Percentiles rank a stretch among this genome's conserved stretches.
These are phyloP conservation scores for Fragilariopsis cylindrus DNA, from an alignment of 108 stramenopile species.

Conservation along the genomic window DNA sequence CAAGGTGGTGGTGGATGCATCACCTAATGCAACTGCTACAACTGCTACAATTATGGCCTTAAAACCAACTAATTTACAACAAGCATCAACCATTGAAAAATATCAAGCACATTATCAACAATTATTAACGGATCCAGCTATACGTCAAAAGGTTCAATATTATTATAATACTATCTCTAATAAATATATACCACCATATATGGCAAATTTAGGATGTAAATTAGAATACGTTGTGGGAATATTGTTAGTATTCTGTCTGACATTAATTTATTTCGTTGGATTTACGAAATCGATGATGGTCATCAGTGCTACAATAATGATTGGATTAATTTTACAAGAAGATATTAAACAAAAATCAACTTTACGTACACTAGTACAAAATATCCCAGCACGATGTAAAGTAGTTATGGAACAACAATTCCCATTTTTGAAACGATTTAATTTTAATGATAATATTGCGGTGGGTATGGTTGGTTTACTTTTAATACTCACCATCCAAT, in stretches of 20 bases:
- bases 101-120: conserved; percentile 38
- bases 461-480: conserved; percentile 24
- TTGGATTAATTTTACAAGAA: not conserved
- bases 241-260: conserved; percentile 12
- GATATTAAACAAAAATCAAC: not conserved
- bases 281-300: conserved; percentile 45
- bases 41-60: conserved; percentile 38
- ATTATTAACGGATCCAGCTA: conserved; percentile 40
- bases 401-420: conserved; percentile 26
- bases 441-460: conserved; percentile 25
- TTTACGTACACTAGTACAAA: not conserved
- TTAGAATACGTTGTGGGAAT: conserved; percentile 31
- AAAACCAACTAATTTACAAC: conserved; percentile 47
- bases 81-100: conserved; percentile 47
- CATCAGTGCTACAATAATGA: conserved; percentile 23
- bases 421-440: conserved; percentile 25
- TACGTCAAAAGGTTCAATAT: conserved; percentile 32
- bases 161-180: conserved; percentile 8
- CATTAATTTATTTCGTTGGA: conserved; percentile 37
- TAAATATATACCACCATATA: conserved; percentile 9
- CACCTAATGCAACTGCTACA: not conserved
- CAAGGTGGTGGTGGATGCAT: not conserved
- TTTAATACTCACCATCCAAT: conserved; percentile 20
- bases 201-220: not conserved
- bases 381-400: conserved; percentile 34